Evolutionary conservation across 1,284 basidiomycete genomes (phyloP), one percentile per base, ranked within the genome.

Genomic region (Malassezia brasiliensis): DNA sequence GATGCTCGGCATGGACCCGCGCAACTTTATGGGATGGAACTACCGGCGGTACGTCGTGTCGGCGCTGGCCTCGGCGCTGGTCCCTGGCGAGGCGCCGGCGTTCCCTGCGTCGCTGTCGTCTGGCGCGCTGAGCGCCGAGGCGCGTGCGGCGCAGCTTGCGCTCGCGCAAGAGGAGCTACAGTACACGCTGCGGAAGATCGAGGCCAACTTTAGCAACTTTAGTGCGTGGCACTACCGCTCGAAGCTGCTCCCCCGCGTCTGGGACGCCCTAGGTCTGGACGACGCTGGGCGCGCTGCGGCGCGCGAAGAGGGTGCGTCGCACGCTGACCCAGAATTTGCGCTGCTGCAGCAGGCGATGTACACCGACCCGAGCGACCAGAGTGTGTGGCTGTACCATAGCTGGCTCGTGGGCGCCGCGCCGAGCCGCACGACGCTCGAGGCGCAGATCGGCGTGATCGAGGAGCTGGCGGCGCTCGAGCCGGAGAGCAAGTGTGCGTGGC

Each of bases 201-300:
- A 90, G 74, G 78, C 85, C 50, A 96, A 89, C 74, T 94, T 98
- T 71, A 91, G 88, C 45, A 98, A 99, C 75, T 98, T 96, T 74
- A 93, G 88, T 56, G 94, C 94, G 15, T 99, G 94, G 94, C 94
- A 99, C 76, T 90, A 93, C 65, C 83, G 94, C 25, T 87, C 89
- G 2, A 91, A 93, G 75, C 79, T 91, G 1, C 78, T 90, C 15
- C 76, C 79, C 0, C 79, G 79, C 3, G 69, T 88, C 6, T 91
- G 88, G 88, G 78, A 79, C 4, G 65, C 62, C 0, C 20, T 52
- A 22, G 15, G 40, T 20, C 42, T 60, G 1, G 75, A 77, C 32
- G 80, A 80, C 1, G 79, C 35, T 62, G 67, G 12, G 45, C 41
- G 47, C 14, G 20, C 25, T 14, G 76, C 78, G 62, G 81, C 81